phyloP scores from a whole-genome alignment of 2,329 filamentous ascomycete genomes.

The Sclerotiophoma versabilis region DNA sequence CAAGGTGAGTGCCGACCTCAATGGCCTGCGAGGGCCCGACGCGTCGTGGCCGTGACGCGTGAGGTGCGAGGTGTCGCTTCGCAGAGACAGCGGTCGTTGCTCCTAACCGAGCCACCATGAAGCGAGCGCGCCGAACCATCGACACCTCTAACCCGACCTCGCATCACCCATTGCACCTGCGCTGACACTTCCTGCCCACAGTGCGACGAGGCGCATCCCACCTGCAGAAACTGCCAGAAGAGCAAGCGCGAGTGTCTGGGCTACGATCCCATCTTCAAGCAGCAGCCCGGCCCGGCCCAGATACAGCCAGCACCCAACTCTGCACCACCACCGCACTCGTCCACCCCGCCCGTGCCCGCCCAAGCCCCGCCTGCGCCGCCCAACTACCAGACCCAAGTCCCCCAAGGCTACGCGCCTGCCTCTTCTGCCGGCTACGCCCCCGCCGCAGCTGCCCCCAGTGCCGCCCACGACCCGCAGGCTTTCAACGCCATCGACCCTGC shows the following conservation, averaged over 20 bases:
- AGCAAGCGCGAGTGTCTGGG: constrained; percentile 86
- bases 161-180: constrained; percentile 21
- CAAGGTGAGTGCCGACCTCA: constrained; percentile 63
- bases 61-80: constrained; percentile 28
- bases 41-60: constrained; percentile 34
- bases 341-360: constrained; percentile 37
- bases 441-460: constrained; percentile 42
- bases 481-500: constrained; percentile 71
- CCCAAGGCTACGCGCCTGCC: constrained; percentile 54
- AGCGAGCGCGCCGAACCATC: constrained; percentile 47
- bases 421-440: constrained; percentile 52
- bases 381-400: constrained; percentile 49
- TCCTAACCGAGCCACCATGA: constrained; percentile 49
- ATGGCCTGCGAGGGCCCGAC: constrained; percentile 35
- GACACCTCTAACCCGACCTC: constrained; percentile 43
- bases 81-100: constrained; percentile 25
- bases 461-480: constrained; percentile 57
- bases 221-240: constrained; percentile 89
- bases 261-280: constrained; percentile 88
- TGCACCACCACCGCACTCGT: constrained; percentile 44
- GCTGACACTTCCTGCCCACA: constrained; percentile 53
- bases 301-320: constrained; percentile 73
- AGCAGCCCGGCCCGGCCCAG: constrained; percentile 71
- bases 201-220: constrained; percentile 96
- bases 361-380: constrained; percentile 42